phyloP scores from a whole-genome alignment of 2,329 filamentous ascomycete species.

The Colletotrichum chrysophilum region DNA sequence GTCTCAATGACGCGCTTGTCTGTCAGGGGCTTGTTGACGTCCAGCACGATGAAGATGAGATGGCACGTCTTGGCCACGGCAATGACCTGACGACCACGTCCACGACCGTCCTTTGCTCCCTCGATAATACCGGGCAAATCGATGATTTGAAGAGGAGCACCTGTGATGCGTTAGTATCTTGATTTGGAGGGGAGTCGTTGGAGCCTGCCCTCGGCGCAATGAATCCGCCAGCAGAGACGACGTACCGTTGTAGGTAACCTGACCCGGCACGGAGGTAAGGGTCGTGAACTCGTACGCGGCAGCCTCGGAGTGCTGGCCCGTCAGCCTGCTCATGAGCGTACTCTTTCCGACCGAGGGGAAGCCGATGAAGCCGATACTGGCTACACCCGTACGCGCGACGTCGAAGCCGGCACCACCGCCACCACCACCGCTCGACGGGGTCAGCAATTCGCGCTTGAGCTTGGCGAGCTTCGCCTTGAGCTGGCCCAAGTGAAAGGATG shows the following conservation, averaged over 20 bases:
- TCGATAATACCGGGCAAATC: constrained; percentile 99
- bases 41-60: constrained; percentile 96
- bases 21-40: constrained; percentile 97
- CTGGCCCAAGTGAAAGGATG: constrained; percentile 92
- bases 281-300: constrained; percentile 99
- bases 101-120: constrained; percentile 97
- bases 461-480: constrained; percentile 98
- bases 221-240: not conserved
- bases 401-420: constrained; percentile 91
- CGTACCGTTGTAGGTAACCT: constrained; percentile 88
- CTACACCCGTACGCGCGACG: constrained; percentile 95
- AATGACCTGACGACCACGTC: constrained; percentile 97
- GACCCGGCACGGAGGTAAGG: constrained; percentile 93
- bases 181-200: not conserved
- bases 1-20: constrained; percentile 96
- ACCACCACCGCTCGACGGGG: constrained; percentile 82
- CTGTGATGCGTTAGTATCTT: constrained; percentile 31
- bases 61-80: constrained; percentile 98
- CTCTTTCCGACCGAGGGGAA: constrained; percentile 99
- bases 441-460: constrained; percentile 93
- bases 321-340: constrained; percentile 93
- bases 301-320: constrained; percentile 95
- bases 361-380: constrained; percentile 95
- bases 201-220: not conserved
- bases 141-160: constrained; percentile 96